Conservation (phyloP, 768 basidiomycete genomes). For the Leucocoprinus birnbaumii region DNA sequence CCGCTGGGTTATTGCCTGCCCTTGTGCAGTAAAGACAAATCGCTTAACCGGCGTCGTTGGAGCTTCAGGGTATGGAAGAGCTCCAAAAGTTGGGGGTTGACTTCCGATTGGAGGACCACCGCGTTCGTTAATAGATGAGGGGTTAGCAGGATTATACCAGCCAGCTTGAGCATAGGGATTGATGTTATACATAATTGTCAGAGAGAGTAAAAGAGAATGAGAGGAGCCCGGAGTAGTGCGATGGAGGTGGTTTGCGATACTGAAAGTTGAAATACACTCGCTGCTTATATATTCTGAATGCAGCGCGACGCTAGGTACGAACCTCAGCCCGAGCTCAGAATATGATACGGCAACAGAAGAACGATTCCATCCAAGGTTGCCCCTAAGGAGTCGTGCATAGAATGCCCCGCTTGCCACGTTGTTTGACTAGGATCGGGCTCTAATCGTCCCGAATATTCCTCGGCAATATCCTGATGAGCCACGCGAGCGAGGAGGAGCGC, state of each 20-base stretch:
- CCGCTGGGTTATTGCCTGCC: constrained; percentile 39
- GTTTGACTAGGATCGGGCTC: background rate
- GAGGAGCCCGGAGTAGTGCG: too few relatives aligned
- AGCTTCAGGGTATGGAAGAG: constrained; percentile 18
- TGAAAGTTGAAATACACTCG: too few relatives aligned
- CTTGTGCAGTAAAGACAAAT: constrained; percentile 24
- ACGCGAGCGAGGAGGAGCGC: too few relatives aligned
- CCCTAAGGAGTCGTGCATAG: background rate
- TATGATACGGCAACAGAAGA: background rate
- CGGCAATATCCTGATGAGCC: background rate
- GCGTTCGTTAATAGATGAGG: constrained; percentile 20
- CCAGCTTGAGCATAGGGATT: constrained; percentile 30
- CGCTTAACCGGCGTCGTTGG: constrained; percentile 11
- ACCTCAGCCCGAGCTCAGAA: too few relatives aligned
- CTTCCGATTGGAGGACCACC: constrained; percentile 14
- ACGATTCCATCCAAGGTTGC: background rate
- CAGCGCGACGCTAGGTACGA: too few relatives aligned
- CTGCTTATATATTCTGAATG: too few relatives aligned
- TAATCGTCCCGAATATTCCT: background rate
- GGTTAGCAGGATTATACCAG: constrained; percentile 28
- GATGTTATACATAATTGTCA: constrained; percentile 19
- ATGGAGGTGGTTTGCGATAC: too few relatives aligned
- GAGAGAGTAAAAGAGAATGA: background rate
- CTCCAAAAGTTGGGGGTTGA: constrained; percentile 23
- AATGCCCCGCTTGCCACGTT: background rate